Evolutionary conservation across 352 stramenopile genomes (phyloP).

Genomic region (Globisporangium carolinianum): DNA sequence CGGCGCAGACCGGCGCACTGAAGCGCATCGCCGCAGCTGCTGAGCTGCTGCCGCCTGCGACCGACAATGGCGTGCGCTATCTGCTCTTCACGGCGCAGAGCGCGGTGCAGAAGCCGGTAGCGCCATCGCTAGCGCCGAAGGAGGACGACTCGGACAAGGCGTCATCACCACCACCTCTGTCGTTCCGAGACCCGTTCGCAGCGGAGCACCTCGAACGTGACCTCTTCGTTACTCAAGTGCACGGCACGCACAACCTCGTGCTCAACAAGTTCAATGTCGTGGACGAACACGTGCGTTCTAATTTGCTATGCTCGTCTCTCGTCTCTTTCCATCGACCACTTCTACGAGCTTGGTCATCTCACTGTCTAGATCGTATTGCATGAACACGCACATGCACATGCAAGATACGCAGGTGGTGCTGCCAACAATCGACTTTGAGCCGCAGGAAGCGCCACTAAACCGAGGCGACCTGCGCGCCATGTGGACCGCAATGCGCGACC

Average conservation of each 20-base stretch:
- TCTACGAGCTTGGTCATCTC: not conserved
- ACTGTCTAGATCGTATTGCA: not conserved
- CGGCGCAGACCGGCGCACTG: constrained; percentile 48
- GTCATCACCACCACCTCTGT: constrained; percentile 6
- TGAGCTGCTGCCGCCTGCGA: constrained; percentile 36
- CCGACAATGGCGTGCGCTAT: constrained; percentile 31
- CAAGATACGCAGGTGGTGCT: constrained; percentile 36
- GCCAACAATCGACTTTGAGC: constrained; percentile 60
- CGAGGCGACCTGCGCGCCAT: constrained; percentile 50
- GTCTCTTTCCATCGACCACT: no score
- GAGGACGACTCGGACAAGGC: not conserved
- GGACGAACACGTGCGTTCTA: constrained; percentile 53
- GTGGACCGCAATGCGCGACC: constrained; percentile 62
- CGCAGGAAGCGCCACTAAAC: constrained; percentile 50
- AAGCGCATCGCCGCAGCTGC: constrained; percentile 53
- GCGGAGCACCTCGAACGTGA: constrained; percentile 66
- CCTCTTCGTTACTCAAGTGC: constrained; percentile 52
- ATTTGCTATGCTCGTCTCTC: no score
- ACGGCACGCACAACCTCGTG: constrained; percentile 72
- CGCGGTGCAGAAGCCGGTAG: constrained; percentile 31
- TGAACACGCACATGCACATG: not conserved
- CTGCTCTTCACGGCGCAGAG: constrained; percentile 48
- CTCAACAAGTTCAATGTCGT: constrained; percentile 82
- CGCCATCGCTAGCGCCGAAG: not conserved
- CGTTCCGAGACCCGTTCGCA: constrained; percentile 67